phyloP scores from a whole-genome alignment of 345 rosid genomes.

The Bruguiera sexangula region DNA sequence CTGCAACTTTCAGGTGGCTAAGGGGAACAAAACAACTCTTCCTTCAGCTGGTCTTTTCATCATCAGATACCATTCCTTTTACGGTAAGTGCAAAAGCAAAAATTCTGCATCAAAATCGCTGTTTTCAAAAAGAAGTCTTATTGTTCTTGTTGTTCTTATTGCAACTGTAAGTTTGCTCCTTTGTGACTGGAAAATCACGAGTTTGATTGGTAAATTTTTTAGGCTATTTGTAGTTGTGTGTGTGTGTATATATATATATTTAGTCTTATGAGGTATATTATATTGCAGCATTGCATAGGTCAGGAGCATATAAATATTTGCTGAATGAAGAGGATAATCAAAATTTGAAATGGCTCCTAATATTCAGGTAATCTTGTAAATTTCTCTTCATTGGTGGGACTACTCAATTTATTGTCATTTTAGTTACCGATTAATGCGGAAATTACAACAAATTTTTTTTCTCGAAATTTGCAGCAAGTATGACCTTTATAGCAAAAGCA shows the following conservation, averaged over 20 bases:
- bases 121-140: too few relatives aligned
- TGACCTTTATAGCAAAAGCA: constrained; percentile 68
- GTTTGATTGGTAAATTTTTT: too few relatives aligned
- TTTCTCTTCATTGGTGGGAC: neutral
- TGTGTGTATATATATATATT: too few relatives aligned
- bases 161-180: too few relatives aligned
- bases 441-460: neutral
- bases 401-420: neutral
- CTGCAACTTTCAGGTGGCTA: constrained; percentile 45
- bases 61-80: constrained; percentile 66
- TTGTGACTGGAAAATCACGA: too few relatives aligned
- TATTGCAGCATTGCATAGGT: constrained; percentile 44
- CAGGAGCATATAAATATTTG: constrained; percentile 42
- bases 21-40: constrained; percentile 49
- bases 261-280: neutral
- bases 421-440: neutral
- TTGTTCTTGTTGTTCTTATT: too few relatives aligned
- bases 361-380: constrained; percentile 36
- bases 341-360: constrained; percentile 48
- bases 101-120: neutral
- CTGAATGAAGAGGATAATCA: constrained; percentile 48
- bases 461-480: constrained; percentile 43
- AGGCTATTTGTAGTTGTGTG: too few relatives aligned
- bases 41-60: constrained; percentile 70
- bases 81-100: constrained; percentile 29